Percentiles rank a stretch among this genome's conserved stretches.
phyloP scores from a whole-genome alignment of 129 eudicot genomes.

The Centaurea solstitialis region DNA sequence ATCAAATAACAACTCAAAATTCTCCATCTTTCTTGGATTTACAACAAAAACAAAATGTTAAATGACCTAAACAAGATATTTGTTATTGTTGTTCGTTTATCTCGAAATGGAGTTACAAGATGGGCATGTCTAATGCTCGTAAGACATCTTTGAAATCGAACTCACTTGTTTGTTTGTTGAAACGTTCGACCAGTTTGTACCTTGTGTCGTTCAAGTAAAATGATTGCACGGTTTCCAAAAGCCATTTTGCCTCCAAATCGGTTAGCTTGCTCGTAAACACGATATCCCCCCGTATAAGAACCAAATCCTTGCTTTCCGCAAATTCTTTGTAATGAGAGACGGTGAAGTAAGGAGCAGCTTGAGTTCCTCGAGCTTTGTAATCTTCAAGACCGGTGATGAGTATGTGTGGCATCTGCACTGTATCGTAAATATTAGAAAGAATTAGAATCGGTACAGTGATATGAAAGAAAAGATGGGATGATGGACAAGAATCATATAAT shows the following conservation, averaged over 20 bases:
- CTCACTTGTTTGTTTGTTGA: slow-evolving; percentile 79
- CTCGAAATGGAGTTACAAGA: slow-evolving; percentile 35
- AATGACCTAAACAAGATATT: slow-evolving; percentile 3
- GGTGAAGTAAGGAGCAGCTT: slow-evolving; percentile 89
- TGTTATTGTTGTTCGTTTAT: slow-evolving; percentile 11
- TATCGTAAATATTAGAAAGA: slow-evolving; percentile 6
- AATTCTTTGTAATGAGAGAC: slow-evolving; percentile 85
- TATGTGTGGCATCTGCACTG: slow-evolving; percentile 88
- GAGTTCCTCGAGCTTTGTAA: slow-evolving; percentile 95
- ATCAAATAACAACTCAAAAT: neutral
- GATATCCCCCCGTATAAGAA: slow-evolving; percentile 82
- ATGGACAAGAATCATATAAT: neutral
- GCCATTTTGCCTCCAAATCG: slow-evolving; percentile 80
- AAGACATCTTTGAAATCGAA: slow-evolving; percentile 90
- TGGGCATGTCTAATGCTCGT: slow-evolving; percentile 76
- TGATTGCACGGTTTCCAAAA: slow-evolving; percentile 77
- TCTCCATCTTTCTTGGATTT: neutral
- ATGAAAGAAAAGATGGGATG: neutral
- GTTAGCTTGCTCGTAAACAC: slow-evolving; percentile 85
- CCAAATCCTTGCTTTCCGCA: slow-evolving; percentile 79
- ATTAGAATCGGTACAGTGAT: neutral
- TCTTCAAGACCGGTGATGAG: slow-evolving; percentile 96
- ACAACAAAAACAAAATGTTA: neutral
- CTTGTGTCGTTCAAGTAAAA: slow-evolving; percentile 83
- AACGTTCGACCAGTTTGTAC: slow-evolving; percentile 79